Evolutionary conservation across 345 rosid genomes (phyloP).

Genomic region (Turnera subulata): DNA sequence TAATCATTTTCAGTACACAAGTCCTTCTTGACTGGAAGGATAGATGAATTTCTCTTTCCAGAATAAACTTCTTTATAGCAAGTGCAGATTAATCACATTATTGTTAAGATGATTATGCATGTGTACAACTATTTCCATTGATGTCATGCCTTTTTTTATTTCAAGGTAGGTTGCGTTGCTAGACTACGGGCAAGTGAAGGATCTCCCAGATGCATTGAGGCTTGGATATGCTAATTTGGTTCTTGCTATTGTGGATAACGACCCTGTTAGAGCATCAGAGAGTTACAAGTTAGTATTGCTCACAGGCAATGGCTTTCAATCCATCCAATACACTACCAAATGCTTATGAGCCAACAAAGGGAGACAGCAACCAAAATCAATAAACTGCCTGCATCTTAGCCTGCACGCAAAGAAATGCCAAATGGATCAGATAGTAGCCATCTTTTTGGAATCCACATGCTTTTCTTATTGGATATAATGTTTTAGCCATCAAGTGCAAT

Average conservation of each 20-base stretch:
- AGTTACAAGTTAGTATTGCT: conserved; percentile 60
- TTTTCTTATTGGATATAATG: neutral
- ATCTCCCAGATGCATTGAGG: conserved; percentile 75
- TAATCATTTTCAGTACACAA: neutral
- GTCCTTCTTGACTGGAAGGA: neutral
- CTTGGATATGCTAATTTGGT: conserved; percentile 86
- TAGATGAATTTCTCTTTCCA: too few species aligned
- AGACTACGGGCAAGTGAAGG: conserved; percentile 98
- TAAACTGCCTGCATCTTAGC: neutral
- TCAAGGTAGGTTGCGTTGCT: conserved; percentile 73
- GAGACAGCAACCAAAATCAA: conserved; percentile 3
- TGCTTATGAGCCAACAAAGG: conserved; percentile 3
- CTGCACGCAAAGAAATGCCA: neutral
- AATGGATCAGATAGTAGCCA: too few species aligned
- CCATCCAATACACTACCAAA: neutral
- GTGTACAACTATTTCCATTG: conserved; percentile 11
- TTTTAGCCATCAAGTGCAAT: neutral
- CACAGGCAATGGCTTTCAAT: neutral
- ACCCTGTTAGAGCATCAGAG: conserved; percentile 50
- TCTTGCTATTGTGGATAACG: conserved; percentile 79
- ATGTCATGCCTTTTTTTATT: conserved; percentile 12
- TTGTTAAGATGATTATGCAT: too few species aligned
- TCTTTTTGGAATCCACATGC: neutral
- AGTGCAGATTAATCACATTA: neutral
- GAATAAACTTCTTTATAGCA: neutral